Base-by-base conservation (phyloP, 2,329 filamentous ascomycete genomes). In the Ilyonectria robusta region DNA sequence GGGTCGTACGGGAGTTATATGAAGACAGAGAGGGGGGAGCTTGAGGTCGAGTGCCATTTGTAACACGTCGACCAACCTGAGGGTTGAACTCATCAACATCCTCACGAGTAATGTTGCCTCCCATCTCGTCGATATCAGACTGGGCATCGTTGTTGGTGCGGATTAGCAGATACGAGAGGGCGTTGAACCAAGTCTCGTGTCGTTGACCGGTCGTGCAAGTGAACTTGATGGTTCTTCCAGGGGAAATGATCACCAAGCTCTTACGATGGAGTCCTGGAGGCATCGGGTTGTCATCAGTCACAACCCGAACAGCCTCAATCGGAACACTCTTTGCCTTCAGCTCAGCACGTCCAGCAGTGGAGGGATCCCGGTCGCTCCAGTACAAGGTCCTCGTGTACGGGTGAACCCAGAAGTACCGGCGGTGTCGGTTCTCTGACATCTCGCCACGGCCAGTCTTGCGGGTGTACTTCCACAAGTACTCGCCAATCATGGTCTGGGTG, bases 381-480 rank as follows among this genome's bases (percentile, higher is more conserved):
- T 98, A 98, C 74, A 99, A 82, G 6, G 95, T 98, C 56, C 95
- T 90, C 3, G 95, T 99, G 81, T 98, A 99, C 0, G 96, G 96
- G 78, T 99, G 96, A 23, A 99, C 94, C 96, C 96, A 99, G 87
- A 99, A 99, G 86, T 98, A 99, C 35, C 96, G 91, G 68, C 94
- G 90, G 81, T 99, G 96, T 59, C 96, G 90, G 62, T 95, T 97
- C 74, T 91, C 92, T 0, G 95, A 98, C 82, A 97, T 90, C 70
- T 94, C 93, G 61, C 91, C 93, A 26, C 95, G 92, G n/a, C 94
- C 95, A 66, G 95, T 88, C 84, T 96, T 97, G 76, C 96, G 92
- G 0, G 96, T 99, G 82, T 99, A 99, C 81, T 99, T 99, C 96
- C 96, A 99, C 46, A 99, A 86, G 80, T 95, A 98, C 80, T 99